These are phyloP conservation scores for Venturia aucupariae DNA, from an alignment of 2,329 filamentous ascomycete genomes.

Conservation along the genomic window DNA sequence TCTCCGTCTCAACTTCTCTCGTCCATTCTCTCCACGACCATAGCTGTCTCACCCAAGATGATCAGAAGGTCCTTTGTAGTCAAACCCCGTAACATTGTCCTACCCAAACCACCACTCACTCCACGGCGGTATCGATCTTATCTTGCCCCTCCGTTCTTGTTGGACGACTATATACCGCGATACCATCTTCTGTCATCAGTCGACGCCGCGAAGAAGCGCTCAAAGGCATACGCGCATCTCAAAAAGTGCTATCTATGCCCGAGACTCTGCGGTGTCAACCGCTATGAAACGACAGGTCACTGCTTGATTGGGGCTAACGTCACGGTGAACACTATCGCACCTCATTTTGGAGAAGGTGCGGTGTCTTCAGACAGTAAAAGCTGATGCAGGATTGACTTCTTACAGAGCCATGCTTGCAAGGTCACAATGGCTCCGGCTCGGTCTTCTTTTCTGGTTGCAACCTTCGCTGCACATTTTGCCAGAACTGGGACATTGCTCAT, in stretches of 20 bases:
- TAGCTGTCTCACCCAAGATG: neutral
- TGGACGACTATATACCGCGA: slow-evolving; percentile 63
- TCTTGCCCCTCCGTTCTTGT: slow-evolving; percentile 56
- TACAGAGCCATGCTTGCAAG: slow-evolving; percentile 69
- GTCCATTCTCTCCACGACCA: neutral
- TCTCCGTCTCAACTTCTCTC: neutral
- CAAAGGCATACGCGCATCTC: slow-evolving; percentile 64
- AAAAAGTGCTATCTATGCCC: slow-evolving; percentile 75
- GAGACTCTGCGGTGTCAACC: slow-evolving; percentile 66
- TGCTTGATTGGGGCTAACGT: slow-evolving; percentile 67
- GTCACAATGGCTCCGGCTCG: slow-evolving; percentile 67
- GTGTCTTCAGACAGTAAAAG: neutral
- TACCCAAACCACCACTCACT: neutral
- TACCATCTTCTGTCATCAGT: slow-evolving; percentile 59
- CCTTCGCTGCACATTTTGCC: slow-evolving; percentile 65
- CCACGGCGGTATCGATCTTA: slow-evolving; percentile 19
- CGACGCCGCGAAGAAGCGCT: slow-evolving; percentile 65
- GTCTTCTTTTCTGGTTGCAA: slow-evolving; percentile 78
- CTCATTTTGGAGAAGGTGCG: slow-evolving; percentile 63
- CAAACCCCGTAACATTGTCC: neutral
- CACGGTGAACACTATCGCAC: slow-evolving; percentile 76
- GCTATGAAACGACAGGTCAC: slow-evolving; percentile 68
- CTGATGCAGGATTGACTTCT: neutral
- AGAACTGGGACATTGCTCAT: slow-evolving; percentile 78
- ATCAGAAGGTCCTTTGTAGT: neutral